phyloP scores from a whole-genome alignment of 2,329 filamentous ascomycete species.

The Phialophora chinensis region DNA sequence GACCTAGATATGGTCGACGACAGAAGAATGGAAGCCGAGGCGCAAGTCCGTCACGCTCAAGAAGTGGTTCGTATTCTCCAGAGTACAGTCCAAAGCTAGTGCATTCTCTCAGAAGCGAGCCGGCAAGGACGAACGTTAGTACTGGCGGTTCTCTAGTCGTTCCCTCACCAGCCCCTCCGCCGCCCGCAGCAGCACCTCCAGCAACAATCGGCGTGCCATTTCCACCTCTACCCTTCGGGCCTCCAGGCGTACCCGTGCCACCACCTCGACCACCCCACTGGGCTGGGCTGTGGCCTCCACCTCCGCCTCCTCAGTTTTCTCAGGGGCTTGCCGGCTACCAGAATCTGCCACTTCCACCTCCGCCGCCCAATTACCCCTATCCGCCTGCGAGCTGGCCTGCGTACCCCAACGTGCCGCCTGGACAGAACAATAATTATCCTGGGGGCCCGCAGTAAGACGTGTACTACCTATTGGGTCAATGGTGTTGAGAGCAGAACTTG shows the following conservation, averaged over 20 bases:
- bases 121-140: conserved; percentile 6
- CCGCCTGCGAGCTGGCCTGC: conserved; percentile 21
- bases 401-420: conserved; percentile 5
- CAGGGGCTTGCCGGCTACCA: conserved; percentile 17
- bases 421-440: conserved; percentile 13
- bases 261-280: conserved; percentile 34
- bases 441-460: neutral
- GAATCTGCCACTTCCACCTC: conserved; percentile 20
- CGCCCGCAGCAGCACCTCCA: conserved; percentile 4
- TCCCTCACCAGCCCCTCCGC: conserved; percentile 29
- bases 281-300: conserved; percentile 39
- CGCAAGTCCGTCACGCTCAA: conserved; percentile 26
- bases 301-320: conserved; percentile 35
- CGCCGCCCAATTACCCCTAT: conserved; percentile 16
- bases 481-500: neutral
- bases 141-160: conserved; percentile 33
- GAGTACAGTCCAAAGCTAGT: neutral
- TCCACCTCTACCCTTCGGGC: conserved; percentile 20
- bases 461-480: neutral
- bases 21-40: conserved; percentile 21
- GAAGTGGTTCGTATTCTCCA: conserved; percentile 35
- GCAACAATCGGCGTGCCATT: conserved; percentile 14
- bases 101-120: conserved; percentile 6
- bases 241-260: conserved; percentile 10
- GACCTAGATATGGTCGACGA: conserved; percentile 28